These are phyloP conservation scores for Tilletia indica DNA, from an alignment of 1,284 basidiomycete genomes.

Conservation along the genomic window DNA sequence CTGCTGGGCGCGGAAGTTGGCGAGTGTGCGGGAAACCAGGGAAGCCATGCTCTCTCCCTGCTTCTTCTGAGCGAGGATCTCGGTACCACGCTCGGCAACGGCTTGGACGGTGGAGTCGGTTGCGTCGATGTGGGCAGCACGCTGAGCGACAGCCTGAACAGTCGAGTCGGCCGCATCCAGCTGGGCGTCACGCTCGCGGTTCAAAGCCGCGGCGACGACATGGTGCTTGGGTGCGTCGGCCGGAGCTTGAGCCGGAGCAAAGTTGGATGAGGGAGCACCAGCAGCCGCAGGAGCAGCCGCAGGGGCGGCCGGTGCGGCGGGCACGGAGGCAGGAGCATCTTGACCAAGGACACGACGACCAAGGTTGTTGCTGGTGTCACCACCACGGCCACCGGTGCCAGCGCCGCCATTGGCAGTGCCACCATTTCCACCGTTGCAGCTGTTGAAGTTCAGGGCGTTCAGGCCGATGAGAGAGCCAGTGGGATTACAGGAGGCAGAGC, in stretches of 20 bases:
- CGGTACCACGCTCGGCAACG: constrained; percentile 2
- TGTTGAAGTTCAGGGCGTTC: constrained; percentile 28
- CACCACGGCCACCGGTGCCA: constrained; percentile 15
- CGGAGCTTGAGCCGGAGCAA: neutral
- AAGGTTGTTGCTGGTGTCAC: constrained; percentile 11
- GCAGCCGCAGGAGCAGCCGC: neutral
- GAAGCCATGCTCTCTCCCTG: constrained; percentile 6
- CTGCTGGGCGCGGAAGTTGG: constrained; percentile 6
- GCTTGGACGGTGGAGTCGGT: neutral
- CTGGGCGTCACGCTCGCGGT: neutral
- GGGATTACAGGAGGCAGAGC: constrained; percentile 21
- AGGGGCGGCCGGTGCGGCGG: neutral
- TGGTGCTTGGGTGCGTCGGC: neutral
- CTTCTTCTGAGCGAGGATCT: constrained; percentile 7
- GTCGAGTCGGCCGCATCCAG: neutral
- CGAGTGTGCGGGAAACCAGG: neutral
- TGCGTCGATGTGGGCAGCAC: neutral
- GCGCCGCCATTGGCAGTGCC: neutral
- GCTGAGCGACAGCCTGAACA: neutral
- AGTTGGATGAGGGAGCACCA: neutral
- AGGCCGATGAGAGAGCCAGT: constrained; percentile 23
- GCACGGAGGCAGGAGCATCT: neutral
- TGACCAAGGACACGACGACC: neutral
- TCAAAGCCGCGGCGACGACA: neutral
- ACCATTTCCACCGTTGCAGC: constrained; percentile 24